These are phyloP conservation scores for Golovinomyces cichoracearum DNA, from an alignment of 2,329 filamentous ascomycete species.

Conservation along the genomic window DNA sequence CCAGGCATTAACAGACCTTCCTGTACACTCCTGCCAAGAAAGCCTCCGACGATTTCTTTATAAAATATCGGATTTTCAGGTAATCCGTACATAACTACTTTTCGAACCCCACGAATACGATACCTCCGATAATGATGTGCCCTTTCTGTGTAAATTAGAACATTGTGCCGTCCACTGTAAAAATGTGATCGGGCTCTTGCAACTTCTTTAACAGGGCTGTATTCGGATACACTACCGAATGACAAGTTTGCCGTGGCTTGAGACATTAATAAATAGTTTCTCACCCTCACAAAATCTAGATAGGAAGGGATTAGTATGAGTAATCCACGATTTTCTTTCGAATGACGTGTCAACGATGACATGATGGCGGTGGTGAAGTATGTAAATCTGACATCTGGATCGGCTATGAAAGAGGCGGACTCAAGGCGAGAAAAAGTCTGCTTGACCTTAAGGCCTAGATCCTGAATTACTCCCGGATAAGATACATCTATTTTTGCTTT, in stretches of 20 bases:
- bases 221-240: conserved; percentile 74
- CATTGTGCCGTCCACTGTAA: conserved; percentile 50
- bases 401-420: conserved; percentile 37
- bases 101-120: conserved; percentile 51
- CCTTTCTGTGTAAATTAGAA: conserved; percentile 77
- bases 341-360: conserved; percentile 43
- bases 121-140: conserved; percentile 95
- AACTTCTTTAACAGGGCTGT: conserved; percentile 52
- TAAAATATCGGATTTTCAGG: conserved; percentile 76
- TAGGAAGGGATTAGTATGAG: conserved; percentile 81
- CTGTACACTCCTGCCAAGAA: conserved; percentile 32
- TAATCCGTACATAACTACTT: conserved; percentile 69
- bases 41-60: conserved; percentile 45
- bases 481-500: conserved; percentile 43
- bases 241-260: conserved; percentile 26
- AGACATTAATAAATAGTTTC: conserved; percentile 70
- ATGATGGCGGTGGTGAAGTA: conserved; percentile 69
- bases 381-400: conserved; percentile 72
- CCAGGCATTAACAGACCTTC: conserved; percentile 28
- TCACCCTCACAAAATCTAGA: conserved; percentile 77
- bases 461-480: conserved; percentile 47
- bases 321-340: conserved; percentile 41
- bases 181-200: conserved; percentile 74
- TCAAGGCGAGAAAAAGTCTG: conserved; percentile 84
- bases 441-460: conserved; percentile 43